phyloP scores from a whole-genome alignment of 2,329 filamentous ascomycete genomes.

The Microdochium trichocladiopsis region DNA sequence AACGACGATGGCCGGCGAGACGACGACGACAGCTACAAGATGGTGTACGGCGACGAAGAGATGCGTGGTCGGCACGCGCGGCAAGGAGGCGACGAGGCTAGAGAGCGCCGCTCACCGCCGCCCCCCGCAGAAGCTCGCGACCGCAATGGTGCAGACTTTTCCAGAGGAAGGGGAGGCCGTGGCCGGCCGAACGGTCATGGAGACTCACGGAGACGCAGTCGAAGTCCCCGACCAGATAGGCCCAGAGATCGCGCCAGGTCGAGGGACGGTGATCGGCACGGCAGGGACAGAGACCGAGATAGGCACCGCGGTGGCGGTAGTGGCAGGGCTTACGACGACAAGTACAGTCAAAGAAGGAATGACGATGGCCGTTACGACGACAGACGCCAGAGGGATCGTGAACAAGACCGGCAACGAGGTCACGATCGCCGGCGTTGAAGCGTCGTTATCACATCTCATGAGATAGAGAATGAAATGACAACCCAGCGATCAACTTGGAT shows the following conservation, averaged over 20 bases:
- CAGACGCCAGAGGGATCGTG: background rate
- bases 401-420: background rate
- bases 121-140: constrained; percentile 8
- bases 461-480: no score
- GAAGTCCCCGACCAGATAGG: constrained; percentile 16
- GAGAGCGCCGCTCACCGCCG: constrained; percentile 11
- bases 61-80: constrained; percentile 44
- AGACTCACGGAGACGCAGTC: constrained; percentile 16
- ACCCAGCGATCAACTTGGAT: no score
- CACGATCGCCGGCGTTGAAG: background rate
- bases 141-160: constrained; percentile 17
- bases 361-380: background rate
- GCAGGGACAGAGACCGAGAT: constrained; percentile 8
- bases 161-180: constrained; percentile 15
- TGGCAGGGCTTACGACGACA: background rate
- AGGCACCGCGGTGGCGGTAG: background rate
- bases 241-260: constrained; percentile 6
- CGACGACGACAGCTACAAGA: constrained; percentile 53
- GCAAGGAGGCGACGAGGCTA: constrained; percentile 20
- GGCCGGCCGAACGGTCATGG: constrained; percentile 7
- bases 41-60: constrained; percentile 75
- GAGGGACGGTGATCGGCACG: constrained; percentile 7
- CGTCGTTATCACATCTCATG: background rate
- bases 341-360: background rate
- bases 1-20: constrained; percentile 45